Conservation (phyloP, 2,329 filamentous ascomycete species). For the Colletotrichum neosansevieriae region DNA sequence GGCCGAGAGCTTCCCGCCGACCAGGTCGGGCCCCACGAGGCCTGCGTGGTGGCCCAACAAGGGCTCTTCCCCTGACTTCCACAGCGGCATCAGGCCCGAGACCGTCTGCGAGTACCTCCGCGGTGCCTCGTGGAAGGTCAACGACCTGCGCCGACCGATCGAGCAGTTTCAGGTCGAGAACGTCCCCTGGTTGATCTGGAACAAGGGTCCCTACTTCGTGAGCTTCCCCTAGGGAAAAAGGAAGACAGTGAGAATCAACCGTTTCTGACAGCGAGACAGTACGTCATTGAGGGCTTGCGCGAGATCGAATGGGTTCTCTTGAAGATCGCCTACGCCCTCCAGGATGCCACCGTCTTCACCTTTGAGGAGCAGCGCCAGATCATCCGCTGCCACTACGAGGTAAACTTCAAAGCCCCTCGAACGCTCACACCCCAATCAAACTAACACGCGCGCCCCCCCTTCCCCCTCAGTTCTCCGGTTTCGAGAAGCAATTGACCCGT, state of each 20-base stretch:
- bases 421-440: too few relatives aligned
- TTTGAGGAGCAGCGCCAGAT: constrained; percentile 27
- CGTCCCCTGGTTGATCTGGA: constrained; percentile 37
- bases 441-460: neutral
- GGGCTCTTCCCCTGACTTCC: constrained; percentile 6
- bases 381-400: constrained; percentile 25
- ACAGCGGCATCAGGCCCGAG: constrained; percentile 16
- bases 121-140: constrained; percentile 26
- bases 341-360: constrained; percentile 22
- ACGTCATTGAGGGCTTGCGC: constrained; percentile 37
- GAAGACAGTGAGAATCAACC: too few relatives aligned
- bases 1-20: neutral
- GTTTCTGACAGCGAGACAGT: neutral
- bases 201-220: constrained; percentile 37
- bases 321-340: constrained; percentile 8
- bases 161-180: constrained; percentile 32
- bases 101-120: constrained; percentile 22
- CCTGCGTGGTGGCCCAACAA: neutral
- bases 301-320: constrained; percentile 30
- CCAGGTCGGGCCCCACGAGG: neutral
- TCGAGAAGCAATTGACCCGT: neutral
- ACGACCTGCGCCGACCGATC: constrained; percentile 19
- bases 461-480: constrained; percentile 26
- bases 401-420: neutral
- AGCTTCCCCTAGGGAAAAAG: neutral